Base-by-base conservation (phyloP, 2,329 filamentous ascomycete species). In the Purpureocillium takamizusanense region DNA sequence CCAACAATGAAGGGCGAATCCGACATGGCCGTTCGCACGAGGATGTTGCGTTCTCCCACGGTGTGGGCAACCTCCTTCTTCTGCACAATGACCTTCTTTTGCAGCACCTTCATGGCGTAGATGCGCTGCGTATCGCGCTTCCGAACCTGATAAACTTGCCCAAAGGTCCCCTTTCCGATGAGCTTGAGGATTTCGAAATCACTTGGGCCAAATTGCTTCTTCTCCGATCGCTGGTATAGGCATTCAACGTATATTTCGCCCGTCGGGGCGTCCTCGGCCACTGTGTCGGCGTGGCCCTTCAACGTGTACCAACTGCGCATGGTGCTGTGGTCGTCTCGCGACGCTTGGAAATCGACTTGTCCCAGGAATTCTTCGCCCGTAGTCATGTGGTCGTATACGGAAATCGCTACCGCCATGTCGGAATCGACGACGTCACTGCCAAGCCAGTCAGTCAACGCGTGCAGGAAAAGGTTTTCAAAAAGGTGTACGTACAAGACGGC, bases 31-130 rank as follows among this genome's bases (percentile, higher is more conserved):
- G 92, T 98, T 47, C 92, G 84, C 31, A 98, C 92, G 35, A 98
- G 72, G 48, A 98, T 98, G 57, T 98, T 98, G 43, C 92, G 79
- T 65, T 98, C 92, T 48, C 92, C 92, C 29, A 98, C 81, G 0
- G 92, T 98, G 59, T 98, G 92, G 13, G 90, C 88, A 36, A 98
- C 88, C 61, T 98, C 92, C 65, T 98, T 98, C 76, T 98, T 98
- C 65, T 98, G 92, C 18, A 98, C 92, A 54, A 98, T 98, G 38
- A 98, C 92, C 71, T 98, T 98, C 73, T 98, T 98, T 36, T 92
- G 95, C 25, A 98, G 70, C 2, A 98, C 90, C 63, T 98, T 98
- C 92, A 98, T 98, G 45, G 92, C 92, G 55, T 98, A 98, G 44
- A 98, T 95, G 33, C 92, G 82, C 52, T 81, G 80, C 1, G 90